These are phyloP conservation scores for Gamarada debralockiae DNA, from an alignment of 495 filamentous ascomycete genomes.

Conservation along the genomic window DNA sequence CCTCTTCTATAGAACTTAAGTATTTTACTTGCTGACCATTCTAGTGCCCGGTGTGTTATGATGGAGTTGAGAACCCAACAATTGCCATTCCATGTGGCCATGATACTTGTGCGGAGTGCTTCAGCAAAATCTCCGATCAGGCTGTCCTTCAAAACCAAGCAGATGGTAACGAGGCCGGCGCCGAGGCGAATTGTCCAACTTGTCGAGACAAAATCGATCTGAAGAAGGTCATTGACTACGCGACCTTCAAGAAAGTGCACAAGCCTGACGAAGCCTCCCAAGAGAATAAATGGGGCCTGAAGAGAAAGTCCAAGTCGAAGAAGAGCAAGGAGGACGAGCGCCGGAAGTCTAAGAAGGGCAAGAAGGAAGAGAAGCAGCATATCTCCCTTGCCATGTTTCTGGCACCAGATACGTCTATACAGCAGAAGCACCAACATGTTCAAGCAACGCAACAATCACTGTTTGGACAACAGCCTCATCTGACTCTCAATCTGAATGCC, in stretches of 20 bases:
- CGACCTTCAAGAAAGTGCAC: conserved; percentile 72
- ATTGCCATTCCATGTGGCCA: conserved; percentile 88
- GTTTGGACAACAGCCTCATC: conserved; percentile 71
- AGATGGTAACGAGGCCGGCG: conserved; percentile 52
- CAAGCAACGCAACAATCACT: conserved; percentile 37
- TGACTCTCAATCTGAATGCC: conserved; percentile 65
- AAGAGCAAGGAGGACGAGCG: conserved; percentile 26
- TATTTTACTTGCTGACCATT: conserved; percentile 26
- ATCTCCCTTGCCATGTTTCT: conserved; percentile 55
- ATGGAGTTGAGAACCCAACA: conserved; percentile 67
- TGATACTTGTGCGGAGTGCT: conserved; percentile 74
- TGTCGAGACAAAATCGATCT: conserved; percentile 64
- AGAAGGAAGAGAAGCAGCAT: conserved; percentile 30
- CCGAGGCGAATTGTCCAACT: conserved; percentile 65
- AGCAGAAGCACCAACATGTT: conserved; percentile 40
- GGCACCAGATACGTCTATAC: conserved; percentile 38
- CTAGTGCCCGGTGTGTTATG: conserved; percentile 77
- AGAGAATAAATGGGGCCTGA: conserved; percentile 23
- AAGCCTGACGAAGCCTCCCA: conserved; percentile 27
- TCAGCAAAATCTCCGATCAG: conserved; percentile 58
- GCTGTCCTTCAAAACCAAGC: conserved; percentile 42
- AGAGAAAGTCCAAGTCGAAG: conserved; percentile 22
- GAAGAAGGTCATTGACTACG: conserved; percentile 67
- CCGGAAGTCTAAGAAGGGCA: conserved; percentile 32
- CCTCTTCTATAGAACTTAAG: conserved; percentile 8